Evolutionary conservation across 352 stramenopile species (phyloP), one percentile per base, ranked within the genome.

Genomic region (Phytophthora uliginosa): DNA sequence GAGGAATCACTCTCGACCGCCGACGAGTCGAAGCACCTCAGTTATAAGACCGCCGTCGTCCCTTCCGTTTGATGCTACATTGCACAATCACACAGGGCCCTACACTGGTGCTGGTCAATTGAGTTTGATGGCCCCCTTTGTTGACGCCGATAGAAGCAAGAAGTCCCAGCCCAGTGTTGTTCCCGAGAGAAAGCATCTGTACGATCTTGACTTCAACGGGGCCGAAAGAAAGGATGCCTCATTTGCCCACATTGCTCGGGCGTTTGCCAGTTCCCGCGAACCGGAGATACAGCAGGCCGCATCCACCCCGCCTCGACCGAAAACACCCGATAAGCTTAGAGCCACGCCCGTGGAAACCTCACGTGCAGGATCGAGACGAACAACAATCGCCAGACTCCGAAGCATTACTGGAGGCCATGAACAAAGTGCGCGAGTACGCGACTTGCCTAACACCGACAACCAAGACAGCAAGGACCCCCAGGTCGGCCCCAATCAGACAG

Each of bases 51-150:
- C 72, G 51, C 68, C 59, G 7, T 73, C 72, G 33, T 79, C 72
- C 47, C 62, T 79, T 51, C 51, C 66, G 51, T 66, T 61, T 73
- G 62, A 80, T 78, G 61, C 73, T 48, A 74, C 51, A 61, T 10
- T 70, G 59, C 56, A 78, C 7, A 67, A 72, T 47, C 61, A 70
- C 33, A 66, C 59, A 48, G 53, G 71, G 42, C 47, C 65, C 1
- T 79, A 73, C 47, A 73, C 71, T 40, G 74, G 71, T 13, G 78
- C 66, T 2, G 80, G 74, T 8, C 77, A 79, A 22, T 59, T 87
- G 17, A 87, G 77, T 51, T 68, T 76, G 12, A 79, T 84, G 69
- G 75, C 81, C 28, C 80, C 80, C 3, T 87, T 87, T 36, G 61
- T 79, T 38, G 79, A 86, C n/a, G 28, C 63, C 8, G 58, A 69